Evolutionary conservation across 192 early-diverging fungal genomes (phyloP), one percentile per base, ranked within the genome.

Genomic region (Coemansia guatemalensis): DNA sequence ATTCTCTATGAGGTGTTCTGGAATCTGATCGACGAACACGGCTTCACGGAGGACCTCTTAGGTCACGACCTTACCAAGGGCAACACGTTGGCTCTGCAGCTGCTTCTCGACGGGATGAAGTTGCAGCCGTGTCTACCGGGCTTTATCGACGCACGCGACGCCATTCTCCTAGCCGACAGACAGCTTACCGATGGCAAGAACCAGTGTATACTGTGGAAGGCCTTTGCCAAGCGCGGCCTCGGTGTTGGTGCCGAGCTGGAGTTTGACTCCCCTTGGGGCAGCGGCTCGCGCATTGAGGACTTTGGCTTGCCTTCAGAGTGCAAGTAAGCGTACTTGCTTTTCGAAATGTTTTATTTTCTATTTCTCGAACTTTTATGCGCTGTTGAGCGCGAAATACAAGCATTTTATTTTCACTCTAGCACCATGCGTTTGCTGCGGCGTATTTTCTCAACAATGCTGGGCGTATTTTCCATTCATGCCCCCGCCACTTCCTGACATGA

Each of bases 161-260:
- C 90, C 20, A 92, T 92, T 23, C 41, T 93, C 22, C 71, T 83
- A 56, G 90, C 90, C 8, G 88, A 90, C 56, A 58, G 81, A 44
- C 58, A 82, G 53, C 68, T 88, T 49, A 91, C 89, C 7, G 73
- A 75, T 11, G 89, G 88, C 57, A 71, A 83, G n/a, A 87, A 90
- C 72, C 64, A 80, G 44, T 93, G 91, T 68, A 71, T 84, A 51
- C 83, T 93, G 51, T 91, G 89, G 86, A 80, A 55, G 58, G 91
- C 74, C 24, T 93, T 98, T 85, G 88, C 96, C 20, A 94, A 92
- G 74, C 88, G 96, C 49, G 96, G 96, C 21, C 71, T 98, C 33
- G 96, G 96, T 3, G 65, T 77, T 1, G 82, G 84, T 58, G 94
- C 95, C 18, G 73, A 74, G 65, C 72, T 88, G 26, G 76, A 80